These are phyloP conservation scores for Linderniella brevidens DNA, from an alignment of 257 asterid species.

Conservation along the genomic window DNA sequence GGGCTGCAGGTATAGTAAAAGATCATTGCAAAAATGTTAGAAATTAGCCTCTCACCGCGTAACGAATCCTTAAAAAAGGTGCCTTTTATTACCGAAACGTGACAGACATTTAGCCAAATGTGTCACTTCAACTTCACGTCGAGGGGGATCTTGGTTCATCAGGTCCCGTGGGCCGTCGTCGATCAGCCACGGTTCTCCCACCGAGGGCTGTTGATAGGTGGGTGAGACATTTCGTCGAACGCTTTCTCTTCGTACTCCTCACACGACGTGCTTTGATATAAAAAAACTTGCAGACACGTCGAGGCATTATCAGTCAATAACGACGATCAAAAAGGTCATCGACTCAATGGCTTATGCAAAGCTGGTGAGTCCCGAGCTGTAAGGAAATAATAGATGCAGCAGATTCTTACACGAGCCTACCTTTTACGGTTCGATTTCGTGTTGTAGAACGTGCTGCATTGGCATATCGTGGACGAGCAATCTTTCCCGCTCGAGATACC, in stretches of 20 bases:
- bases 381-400: too few species aligned
- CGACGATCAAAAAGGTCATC: conserved; percentile 74
- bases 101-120: conserved; percentile 92
- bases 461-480: conserved; percentile 94
- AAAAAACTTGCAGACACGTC: conserved; percentile 62
- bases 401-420: background rate
- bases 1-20: conserved; percentile 55
- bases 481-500: conserved; percentile 93
- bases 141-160: conserved; percentile 46
- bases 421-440: conserved; percentile 1
- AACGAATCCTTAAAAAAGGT: conserved; percentile 3
- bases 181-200: conserved; percentile 83
- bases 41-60: background rate
- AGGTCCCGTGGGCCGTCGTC: conserved; percentile 65
- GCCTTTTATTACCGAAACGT: conserved; percentile 7
- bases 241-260: background rate
- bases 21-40: background rate
- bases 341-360: conserved; percentile 90
- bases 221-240: conserved; percentile 5
- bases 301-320: conserved; percentile 67
- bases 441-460: conserved; percentile 82
- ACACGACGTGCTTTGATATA: background rate
- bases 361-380: conserved; percentile 38
- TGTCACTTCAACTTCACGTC: conserved; percentile 40
- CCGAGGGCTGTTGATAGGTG: conserved; percentile 91